Conservation (phyloP, 805 yeast species). For the Candida boidinii region DNA sequence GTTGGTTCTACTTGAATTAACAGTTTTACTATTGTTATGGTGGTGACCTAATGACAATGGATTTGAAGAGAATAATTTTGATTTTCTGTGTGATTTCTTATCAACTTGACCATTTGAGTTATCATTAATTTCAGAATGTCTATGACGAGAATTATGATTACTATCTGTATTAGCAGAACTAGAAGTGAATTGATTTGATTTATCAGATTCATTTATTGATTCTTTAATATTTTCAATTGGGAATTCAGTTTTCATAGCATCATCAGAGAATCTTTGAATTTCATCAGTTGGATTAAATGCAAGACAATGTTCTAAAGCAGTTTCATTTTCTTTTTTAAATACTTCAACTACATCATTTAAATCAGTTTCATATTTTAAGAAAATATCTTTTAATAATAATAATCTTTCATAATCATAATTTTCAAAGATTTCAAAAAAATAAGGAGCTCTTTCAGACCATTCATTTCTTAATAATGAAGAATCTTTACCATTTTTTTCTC, state of each 20-base stretch:
- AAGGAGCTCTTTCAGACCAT: slow-evolving; percentile 78
- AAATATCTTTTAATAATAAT: slow-evolving; percentile 52
- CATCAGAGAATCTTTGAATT: slow-evolving; percentile 44
- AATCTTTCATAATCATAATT: slow-evolving; percentile 58
- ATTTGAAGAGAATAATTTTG: slow-evolving; percentile 3
- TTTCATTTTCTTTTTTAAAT: slow-evolving; percentile 45
- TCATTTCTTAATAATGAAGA: slow-evolving; percentile 37
- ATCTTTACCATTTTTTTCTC: slow-evolving; percentile 17
- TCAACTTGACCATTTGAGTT: not conserved
- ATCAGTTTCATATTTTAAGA: slow-evolving; percentile 58
- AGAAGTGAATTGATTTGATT: slow-evolving; percentile 12
- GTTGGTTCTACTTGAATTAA: slow-evolving; percentile 2
- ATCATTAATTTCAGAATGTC: not conserved
- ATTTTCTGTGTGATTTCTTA: slow-evolving; percentile 3
- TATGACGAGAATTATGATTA: slow-evolving; percentile 4
- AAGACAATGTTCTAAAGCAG: slow-evolving; percentile 55
- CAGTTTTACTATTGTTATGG: slow-evolving; percentile 3
- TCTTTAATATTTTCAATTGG: slow-evolving; percentile 17
- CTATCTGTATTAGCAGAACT: slow-evolving; percentile 2
- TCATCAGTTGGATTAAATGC: slow-evolving; percentile 56
- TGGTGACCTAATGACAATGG: slow-evolving; percentile 6
- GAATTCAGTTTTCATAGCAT: slow-evolving; percentile 18
- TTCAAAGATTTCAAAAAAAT: slow-evolving; percentile 67
- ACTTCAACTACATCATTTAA: slow-evolving; percentile 42
- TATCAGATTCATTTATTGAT: slow-evolving; percentile 5